Conservation (phyloP, 2,329 filamentous ascomycete species). For the Elsinoe necatrix region DNA sequence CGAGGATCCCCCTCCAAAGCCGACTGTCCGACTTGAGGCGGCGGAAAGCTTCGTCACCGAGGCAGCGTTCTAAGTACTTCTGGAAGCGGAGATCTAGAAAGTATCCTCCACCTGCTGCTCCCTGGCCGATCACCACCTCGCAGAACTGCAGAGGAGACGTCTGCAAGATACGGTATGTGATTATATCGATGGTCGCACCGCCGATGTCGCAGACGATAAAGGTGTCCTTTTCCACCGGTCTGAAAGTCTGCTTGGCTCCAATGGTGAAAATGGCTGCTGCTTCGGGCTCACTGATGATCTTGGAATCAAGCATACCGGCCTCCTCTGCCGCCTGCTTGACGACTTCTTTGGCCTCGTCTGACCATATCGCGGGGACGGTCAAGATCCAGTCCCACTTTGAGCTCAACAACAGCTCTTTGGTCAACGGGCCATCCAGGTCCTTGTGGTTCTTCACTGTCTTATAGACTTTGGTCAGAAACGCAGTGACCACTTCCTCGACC, state of each 20-base stretch:
- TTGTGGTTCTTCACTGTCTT: background rate
- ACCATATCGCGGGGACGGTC: constrained; percentile 78
- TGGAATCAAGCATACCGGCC: constrained; percentile 71
- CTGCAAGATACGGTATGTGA: constrained; percentile 72
- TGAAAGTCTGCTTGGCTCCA: constrained; percentile 69
- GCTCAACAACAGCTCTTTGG: background rate
- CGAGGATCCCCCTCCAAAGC: constrained; percentile 64
- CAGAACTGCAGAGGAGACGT: constrained; percentile 54
- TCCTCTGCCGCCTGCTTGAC: constrained; percentile 68
- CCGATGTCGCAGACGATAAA: constrained; percentile 51
- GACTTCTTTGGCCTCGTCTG: constrained; percentile 75
- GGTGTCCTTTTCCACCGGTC: constrained; percentile 58
- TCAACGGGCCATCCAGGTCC: background rate
- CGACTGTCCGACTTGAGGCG: constrained; percentile 72
- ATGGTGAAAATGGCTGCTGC: constrained; percentile 49
- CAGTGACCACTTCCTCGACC: background rate
- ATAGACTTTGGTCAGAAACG: background rate
- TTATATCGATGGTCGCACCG: constrained; percentile 61
- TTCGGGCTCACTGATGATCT: constrained; percentile 67
- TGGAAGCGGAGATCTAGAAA: constrained; percentile 68
- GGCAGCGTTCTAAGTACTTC: constrained; percentile 54
- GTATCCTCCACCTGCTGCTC: constrained; percentile 67
- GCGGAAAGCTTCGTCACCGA: constrained; percentile 43
- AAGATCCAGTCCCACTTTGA: constrained; percentile 50
- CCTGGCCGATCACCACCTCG: constrained; percentile 71